Conservation (phyloP, 1,284 basidiomycete genomes). For the Trichosporon sp. region DNA sequence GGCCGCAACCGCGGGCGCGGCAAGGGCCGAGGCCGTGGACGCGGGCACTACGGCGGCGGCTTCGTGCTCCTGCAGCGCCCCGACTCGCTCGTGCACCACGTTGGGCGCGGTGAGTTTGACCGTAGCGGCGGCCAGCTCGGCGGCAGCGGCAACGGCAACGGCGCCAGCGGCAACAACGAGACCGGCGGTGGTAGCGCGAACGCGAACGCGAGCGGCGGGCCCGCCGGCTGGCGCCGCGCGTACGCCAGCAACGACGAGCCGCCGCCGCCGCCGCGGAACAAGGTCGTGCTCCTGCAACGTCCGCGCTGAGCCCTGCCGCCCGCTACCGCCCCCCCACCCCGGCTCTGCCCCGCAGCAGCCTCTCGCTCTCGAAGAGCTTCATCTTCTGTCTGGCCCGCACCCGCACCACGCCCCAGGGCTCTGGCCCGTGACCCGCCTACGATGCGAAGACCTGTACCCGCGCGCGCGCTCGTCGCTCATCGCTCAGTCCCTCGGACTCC, state of each 20-base stretch:
- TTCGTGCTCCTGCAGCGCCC: conserved; percentile 44
- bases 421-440: neutral
- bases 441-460: neutral
- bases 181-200: neutral
- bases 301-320: neutral
- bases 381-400: neutral
- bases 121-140: neutral
- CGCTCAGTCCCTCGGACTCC: neutral
- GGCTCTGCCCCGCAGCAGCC: neutral
- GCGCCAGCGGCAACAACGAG: neutral
- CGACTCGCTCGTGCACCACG: conserved; percentile 28
- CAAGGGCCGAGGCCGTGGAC: conserved; percentile 16
- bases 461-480: neutral
- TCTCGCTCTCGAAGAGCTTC: neutral
- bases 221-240: conserved; percentile 13
- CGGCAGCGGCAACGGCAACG: neutral
- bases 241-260: conserved; percentile 19
- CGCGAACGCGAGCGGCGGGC: neutral
- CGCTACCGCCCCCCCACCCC: too few species aligned
- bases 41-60: conserved; percentile 26
- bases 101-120: conserved; percentile 8
- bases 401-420: too few species aligned
- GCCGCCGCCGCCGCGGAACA: conserved; percentile 1
- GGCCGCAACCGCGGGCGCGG: conserved; percentile 8
- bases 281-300: conserved; percentile 7